Evolutionary conservation across 352 stramenopile species (phyloP).

Genomic region (Globisporangium okanoganense): DNA sequence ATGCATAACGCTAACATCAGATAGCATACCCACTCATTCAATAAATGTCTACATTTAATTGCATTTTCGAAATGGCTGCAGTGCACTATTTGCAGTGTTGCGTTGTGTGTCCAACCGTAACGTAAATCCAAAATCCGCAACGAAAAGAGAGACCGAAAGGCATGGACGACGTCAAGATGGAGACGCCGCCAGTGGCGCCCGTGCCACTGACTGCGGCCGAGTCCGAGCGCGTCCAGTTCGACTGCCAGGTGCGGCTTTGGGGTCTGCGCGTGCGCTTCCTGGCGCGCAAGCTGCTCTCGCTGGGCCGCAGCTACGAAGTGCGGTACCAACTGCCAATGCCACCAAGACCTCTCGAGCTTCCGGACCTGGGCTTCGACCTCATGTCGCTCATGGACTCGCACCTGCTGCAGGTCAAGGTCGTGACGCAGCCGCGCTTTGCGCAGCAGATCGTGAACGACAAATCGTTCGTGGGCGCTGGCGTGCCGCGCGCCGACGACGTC

Average conservation of each 20-base stretch:
- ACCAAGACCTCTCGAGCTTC: slow-evolving; percentile 4
- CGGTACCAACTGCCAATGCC: slow-evolving; percentile 32
- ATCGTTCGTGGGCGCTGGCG: slow-evolving; percentile 12
- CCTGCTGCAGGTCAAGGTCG: slow-evolving; percentile 45
- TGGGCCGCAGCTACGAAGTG: slow-evolving; percentile 53
- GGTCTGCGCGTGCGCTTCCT: slow-evolving; percentile 38
- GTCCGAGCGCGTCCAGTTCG: slow-evolving; percentile 26
- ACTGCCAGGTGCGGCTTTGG: slow-evolving; percentile 47
- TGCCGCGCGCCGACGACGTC: slow-evolving; percentile 46
- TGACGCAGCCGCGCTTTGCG: slow-evolving; percentile 35
- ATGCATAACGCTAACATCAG: too few relatives aligned
- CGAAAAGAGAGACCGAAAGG: neutral
- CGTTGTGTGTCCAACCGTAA: neutral
- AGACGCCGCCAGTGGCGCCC: neutral
- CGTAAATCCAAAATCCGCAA: neutral
- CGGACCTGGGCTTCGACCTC: slow-evolving; percentile 44
- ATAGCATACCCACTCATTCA: too few relatives aligned
- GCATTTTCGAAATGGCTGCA: too few relatives aligned
- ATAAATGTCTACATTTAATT: too few relatives aligned
- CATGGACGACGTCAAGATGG: slow-evolving; percentile 10
- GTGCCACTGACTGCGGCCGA: slow-evolving; percentile 11
- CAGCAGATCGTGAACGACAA: slow-evolving; percentile 25
- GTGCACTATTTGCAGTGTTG: too few relatives aligned
- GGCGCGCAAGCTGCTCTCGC: slow-evolving; percentile 47
- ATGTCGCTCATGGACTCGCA: slow-evolving; percentile 40